phyloP scores from a whole-genome alignment of 441 rosid species.

The Erodium texanum region DNA sequence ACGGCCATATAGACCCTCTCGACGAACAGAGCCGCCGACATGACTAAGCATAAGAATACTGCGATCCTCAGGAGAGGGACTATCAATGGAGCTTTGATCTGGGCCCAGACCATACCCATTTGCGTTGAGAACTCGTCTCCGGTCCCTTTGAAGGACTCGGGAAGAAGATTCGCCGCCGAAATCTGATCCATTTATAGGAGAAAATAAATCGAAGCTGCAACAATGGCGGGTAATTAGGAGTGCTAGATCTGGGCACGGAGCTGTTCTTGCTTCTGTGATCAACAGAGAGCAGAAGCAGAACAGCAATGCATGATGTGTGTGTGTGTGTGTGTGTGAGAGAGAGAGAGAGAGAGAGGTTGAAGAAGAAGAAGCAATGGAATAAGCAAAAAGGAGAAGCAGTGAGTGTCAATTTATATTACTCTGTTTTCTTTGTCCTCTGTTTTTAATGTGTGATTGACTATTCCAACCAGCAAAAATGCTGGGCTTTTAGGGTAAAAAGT shows the following conservation, averaged over 20 bases:
- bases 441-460: not conserved
- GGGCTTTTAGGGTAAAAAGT: too few relatives aligned
- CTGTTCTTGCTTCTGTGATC: not conserved
- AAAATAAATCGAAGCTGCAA: constrained; percentile 20
- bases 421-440: not conserved
- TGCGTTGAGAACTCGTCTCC: constrained; percentile 29
- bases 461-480: not conserved
- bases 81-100: not conserved
- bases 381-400: not conserved
- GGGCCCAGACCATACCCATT: not conserved
- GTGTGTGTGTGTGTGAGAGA: too few relatives aligned
- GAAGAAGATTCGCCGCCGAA: constrained; percentile 31
- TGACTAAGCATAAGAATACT: not conserved
- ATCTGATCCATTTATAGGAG: constrained; percentile 40
- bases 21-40: not conserved
- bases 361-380: not conserved
- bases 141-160: constrained; percentile 18
- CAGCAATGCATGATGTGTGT: not conserved
- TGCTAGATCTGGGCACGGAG: not conserved
- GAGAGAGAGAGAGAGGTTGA: not conserved
- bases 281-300: not conserved
- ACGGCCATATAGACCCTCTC: constrained; percentile 3
- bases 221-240: not conserved
- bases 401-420: not conserved
- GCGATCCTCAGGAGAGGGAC: not conserved